phyloP scores from a whole-genome alignment of 2,329 filamentous ascomycete genomes.

The Teratosphaeria zuluensis region DNA sequence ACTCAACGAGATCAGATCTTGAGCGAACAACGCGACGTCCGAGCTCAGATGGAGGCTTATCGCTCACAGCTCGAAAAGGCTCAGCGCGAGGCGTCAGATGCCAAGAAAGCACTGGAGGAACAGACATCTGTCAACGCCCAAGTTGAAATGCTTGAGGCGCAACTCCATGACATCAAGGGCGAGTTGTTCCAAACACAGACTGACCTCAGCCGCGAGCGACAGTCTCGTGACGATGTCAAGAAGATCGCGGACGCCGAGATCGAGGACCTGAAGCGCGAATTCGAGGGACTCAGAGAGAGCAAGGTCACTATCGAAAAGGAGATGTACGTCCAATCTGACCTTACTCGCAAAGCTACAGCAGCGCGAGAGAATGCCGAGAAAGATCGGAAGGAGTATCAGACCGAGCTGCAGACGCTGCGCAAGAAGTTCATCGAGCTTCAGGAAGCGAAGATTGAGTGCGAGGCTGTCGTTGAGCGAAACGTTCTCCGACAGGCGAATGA shows the following conservation, averaged over 20 bases:
- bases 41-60: conserved; percentile 80
- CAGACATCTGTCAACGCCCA: conserved; percentile 85
- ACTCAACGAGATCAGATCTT: conserved; percentile 72
- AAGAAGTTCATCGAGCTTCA: conserved; percentile 78
- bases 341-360: conserved; percentile 75
- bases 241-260: conserved; percentile 85
- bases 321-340: conserved; percentile 90
- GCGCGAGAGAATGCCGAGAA: conserved; percentile 69
- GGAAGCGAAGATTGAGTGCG: conserved; percentile 73
- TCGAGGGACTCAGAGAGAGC: conserved; percentile 75
- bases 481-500: conserved; percentile 71
- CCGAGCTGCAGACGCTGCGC: conserved; percentile 72
- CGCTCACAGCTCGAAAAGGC: conserved; percentile 74
- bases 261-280: conserved; percentile 72
- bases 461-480: conserved; percentile 68
- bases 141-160: conserved; percentile 75
- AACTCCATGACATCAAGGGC: conserved; percentile 77
- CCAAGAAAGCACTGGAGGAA: conserved; percentile 74
- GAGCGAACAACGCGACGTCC: conserved; percentile 67
- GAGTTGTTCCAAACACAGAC: conserved; percentile 77
- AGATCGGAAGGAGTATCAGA: conserved; percentile 80
- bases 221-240: conserved; percentile 88
- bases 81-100: conserved; percentile 79
- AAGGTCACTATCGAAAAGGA: conserved; percentile 98
- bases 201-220: conserved; percentile 81